Conservation (phyloP, 2,329 filamentous ascomycete genomes). For the Exophiala sideris region DNA sequence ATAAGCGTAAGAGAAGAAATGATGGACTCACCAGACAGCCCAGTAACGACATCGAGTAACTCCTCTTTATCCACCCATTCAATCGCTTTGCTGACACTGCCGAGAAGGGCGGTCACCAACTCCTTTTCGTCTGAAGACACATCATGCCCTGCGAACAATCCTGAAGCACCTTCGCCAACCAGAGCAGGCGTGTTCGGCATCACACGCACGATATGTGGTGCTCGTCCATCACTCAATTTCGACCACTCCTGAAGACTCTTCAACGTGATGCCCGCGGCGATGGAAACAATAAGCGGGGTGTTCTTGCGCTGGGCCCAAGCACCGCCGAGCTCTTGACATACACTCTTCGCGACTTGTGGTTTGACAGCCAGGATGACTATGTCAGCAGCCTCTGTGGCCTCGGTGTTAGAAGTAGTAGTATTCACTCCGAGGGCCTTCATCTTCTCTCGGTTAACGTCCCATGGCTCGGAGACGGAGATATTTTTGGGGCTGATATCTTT, state of each 20-base stretch:
- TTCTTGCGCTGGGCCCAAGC: neutral
- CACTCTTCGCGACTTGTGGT: neutral
- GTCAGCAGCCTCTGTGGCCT: neutral
- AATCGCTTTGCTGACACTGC: neutral
- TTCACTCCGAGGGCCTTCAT: neutral
- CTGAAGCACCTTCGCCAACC: neutral
- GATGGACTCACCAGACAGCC: neutral
- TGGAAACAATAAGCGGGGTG: neutral
- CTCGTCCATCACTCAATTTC: neutral
- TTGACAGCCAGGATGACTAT: neutral
- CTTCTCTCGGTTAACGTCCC: conserved; percentile 1
- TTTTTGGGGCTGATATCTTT: neutral
- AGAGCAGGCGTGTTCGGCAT: conserved; percentile 1
- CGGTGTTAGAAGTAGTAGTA: neutral
- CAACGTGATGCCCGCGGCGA: neutral
- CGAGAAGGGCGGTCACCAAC: neutral
- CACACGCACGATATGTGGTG: neutral
- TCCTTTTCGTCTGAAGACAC: neutral
- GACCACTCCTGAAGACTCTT: neutral
- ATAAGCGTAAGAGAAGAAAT: neutral
- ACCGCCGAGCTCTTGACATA: conserved; percentile 1
- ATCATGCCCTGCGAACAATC: neutral
- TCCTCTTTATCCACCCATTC: conserved; percentile 3
- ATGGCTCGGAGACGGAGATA: neutral
- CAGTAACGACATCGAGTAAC: neutral